Evolutionary conservation across 2,329 filamentous ascomycete genomes (phyloP), one percentile per base, ranked within the genome.

Genomic region (Ophiostoma tasmaniense): DNA sequence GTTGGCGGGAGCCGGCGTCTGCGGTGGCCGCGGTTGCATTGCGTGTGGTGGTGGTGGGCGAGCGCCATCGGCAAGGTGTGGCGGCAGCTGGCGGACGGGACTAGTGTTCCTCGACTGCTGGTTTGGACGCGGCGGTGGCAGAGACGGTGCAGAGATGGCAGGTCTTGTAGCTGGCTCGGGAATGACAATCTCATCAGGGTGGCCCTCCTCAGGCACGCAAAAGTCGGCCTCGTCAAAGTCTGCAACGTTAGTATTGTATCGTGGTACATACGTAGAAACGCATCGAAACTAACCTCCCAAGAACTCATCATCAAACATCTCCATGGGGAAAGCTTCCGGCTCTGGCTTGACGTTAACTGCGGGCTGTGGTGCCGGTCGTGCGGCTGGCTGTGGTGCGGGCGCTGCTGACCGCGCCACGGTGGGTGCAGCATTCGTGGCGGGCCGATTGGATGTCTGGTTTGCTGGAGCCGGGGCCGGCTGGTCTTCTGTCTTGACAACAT

Each of bases 221-320:
- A 93, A 92, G 76, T 93, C 90, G 67, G 86, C 89, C 78, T 92
- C 89, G 74, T 92, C 90, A 75, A 93, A 89, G 70, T 92, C 87
- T 83, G n/a, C 45, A 13, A 35, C 17, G 13, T 55, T 64, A 30
- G 17, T 11, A 3, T 17, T 10, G 14, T 33, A 61, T 33, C 20
- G 55, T 45, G 20, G 20, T 8, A 20, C 5, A 3, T 45, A 45
- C 13, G 5, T 2, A 14, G 4, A 8, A 2, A 35, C 0, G 1
- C 7, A 62, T 52, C 7, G 73, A 7, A 61, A 39, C 78, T 76
- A 78, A 83, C 81, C 81, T 75, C 81, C 82, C 45, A 84, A 74
- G 66, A 83, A 80, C 69, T 84, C 82, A 66, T 84, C 82, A 77
- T 73, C 72, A 37, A 72, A 71, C 28, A 67, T 62, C 28, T 72